Conservation (phyloP, 805 yeast species). For the Myxozyma geophila region DNA sequence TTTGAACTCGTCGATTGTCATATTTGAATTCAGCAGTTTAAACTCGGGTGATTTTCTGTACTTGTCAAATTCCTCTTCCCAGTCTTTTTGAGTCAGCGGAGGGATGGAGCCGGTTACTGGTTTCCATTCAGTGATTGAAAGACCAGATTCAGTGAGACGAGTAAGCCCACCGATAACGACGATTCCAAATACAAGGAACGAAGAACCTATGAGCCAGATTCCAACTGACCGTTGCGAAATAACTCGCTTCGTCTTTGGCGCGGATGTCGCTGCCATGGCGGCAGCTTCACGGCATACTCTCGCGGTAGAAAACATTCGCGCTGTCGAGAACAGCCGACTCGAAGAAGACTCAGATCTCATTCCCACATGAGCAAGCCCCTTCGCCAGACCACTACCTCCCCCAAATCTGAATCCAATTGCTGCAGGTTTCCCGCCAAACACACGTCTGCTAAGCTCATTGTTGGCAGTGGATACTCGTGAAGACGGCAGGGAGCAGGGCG, state of each 20-base stretch:
- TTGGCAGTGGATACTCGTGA: background rate
- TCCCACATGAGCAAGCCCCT: too few species aligned
- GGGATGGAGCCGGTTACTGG: conserved; percentile 97
- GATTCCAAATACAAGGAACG: conserved; percentile 89
- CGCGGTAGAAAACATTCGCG: background rate
- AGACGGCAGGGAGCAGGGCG: background rate
- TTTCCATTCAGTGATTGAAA: conserved; percentile 97
- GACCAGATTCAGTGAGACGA: conserved; percentile 91
- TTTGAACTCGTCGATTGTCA: conserved; percentile 88
- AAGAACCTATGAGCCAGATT: conserved; percentile 84
- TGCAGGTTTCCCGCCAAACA: background rate
- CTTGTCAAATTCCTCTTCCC: conserved; percentile 83
- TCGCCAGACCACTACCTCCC: background rate
- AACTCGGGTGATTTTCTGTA: conserved; percentile 91
- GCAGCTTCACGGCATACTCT: background rate
- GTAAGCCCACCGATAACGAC: conserved; percentile 97
- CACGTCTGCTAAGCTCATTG: background rate
- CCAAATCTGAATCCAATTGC: background rate
- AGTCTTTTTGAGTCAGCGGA: conserved; percentile 76
- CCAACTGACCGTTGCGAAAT: conserved; percentile 56
- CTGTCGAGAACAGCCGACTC: conserved; percentile 4
- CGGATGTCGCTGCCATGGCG: background rate
- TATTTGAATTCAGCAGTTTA: conserved; percentile 83
- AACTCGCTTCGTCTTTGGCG: conserved; percentile 2
- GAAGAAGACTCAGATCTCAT: background rate